Evolutionary conservation across 2,329 filamentous ascomycete species (phyloP).

Genomic region (Scedosporium apiospermum): DNA sequence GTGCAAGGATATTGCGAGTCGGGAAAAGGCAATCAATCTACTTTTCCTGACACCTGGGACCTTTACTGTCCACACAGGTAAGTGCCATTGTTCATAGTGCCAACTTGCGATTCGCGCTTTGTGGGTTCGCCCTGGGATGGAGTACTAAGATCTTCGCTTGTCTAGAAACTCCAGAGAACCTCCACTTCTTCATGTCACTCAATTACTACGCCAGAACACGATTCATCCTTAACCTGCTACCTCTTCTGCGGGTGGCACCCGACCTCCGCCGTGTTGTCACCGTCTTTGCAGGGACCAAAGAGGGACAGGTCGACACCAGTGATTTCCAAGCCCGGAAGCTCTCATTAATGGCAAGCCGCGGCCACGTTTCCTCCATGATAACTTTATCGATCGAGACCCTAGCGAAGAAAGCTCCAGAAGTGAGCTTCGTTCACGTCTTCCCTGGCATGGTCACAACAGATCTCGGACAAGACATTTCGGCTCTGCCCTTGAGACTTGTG

Average conservation of each 20-base stretch:
- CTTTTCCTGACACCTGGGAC: constrained; percentile 25
- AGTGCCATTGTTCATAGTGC: background rate
- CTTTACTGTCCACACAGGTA: background rate
- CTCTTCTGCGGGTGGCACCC: constrained; percentile 29
- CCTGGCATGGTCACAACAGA: constrained; percentile 16
- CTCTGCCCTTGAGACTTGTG: background rate
- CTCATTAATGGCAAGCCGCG: constrained; percentile 24
- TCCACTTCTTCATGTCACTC: constrained; percentile 39
- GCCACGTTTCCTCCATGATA: constrained; percentile 35
- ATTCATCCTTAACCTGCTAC: constrained; percentile 46
- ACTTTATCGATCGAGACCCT: constrained; percentile 35
- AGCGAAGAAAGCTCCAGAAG: constrained; percentile 27
- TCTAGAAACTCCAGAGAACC: constrained; percentile 41
- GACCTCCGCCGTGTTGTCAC: constrained; percentile 34
- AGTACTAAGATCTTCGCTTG: background rate
- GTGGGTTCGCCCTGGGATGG: background rate
- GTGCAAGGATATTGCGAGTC: constrained; percentile 37
- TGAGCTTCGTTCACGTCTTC: constrained; percentile 22
- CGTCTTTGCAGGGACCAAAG: constrained; percentile 36
- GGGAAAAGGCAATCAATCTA: constrained; percentile 43
- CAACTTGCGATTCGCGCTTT: background rate
- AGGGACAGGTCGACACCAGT: constrained; percentile 31
- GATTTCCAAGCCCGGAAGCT: constrained; percentile 21
- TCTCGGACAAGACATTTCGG: background rate
- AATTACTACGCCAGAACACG: constrained; percentile 47